These are phyloP conservation scores for Fusarium sp. DNA, from an alignment of 2,329 filamentous ascomycete genomes.

Conservation along the genomic window DNA sequence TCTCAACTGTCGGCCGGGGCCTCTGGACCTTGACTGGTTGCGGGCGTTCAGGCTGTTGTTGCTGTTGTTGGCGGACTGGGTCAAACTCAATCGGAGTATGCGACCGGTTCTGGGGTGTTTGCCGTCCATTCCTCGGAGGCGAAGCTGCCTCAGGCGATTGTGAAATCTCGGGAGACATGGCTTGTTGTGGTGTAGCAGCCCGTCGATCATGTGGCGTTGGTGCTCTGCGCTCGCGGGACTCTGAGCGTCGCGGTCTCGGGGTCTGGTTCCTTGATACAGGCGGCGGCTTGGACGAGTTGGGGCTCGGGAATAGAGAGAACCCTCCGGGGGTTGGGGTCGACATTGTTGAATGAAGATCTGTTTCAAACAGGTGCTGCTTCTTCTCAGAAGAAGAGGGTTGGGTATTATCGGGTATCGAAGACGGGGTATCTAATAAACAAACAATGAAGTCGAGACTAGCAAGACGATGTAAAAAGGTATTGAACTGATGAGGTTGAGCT, in stretches of 20 bases:
- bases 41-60: constrained; percentile 38
- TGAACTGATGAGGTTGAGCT: constrained; percentile 4
- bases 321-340: constrained; percentile 62
- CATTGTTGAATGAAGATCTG: constrained; percentile 51
- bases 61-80: constrained; percentile 47
- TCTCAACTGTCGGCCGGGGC: constrained; percentile 59
- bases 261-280: constrained; percentile 57
- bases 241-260: constrained; percentile 57
- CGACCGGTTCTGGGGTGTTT: constrained; percentile 53
- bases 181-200: constrained; percentile 45
- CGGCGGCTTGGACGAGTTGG: constrained; percentile 56
- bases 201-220: constrained; percentile 54
- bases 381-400: constrained; percentile 46
- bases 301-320: constrained; percentile 72
- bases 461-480: constrained; percentile 14
- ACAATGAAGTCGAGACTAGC: constrained; percentile 20
- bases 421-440: constrained; percentile 35
- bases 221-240: constrained; percentile 56
- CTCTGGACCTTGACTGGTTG: constrained; percentile 53
- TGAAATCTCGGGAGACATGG: constrained; percentile 33
- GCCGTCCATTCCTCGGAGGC: constrained; percentile 47
- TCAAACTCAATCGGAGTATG: constrained; percentile 55
- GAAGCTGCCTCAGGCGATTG: constrained; percentile 45
- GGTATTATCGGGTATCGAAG: constrained; percentile 28
- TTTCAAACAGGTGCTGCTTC: constrained; percentile 45